A percentile compares a stretch with the other conserved stretches of the same genome.
These are phyloP conservation scores for Cyberlindnera suaveolens DNA, from an alignment of 805 yeast genomes.

Conservation along the genomic window DNA sequence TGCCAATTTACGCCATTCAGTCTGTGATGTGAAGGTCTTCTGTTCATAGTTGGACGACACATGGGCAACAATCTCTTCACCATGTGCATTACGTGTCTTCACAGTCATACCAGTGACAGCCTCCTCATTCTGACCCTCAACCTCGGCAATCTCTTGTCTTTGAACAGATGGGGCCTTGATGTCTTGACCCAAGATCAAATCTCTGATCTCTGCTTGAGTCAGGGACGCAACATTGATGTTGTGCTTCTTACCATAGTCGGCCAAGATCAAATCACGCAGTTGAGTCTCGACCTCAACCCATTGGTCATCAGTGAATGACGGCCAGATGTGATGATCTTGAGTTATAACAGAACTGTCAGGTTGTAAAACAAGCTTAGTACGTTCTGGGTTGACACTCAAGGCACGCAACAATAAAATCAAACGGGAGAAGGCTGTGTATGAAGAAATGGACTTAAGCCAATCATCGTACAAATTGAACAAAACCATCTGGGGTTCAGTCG, in stretches of 20 bases:
- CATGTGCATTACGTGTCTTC: constrained; percentile 84
- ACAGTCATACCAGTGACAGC: constrained; percentile 55
- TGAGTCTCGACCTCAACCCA: constrained; percentile 90
- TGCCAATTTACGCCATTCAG: constrained; percentile 90
- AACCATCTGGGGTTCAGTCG: constrained; percentile 91
- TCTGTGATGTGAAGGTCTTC: constrained; percentile 70
- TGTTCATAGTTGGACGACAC: constrained; percentile 89
- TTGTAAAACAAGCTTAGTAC: constrained; percentile 65
- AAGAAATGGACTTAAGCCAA: constrained; percentile 78
- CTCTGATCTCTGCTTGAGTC: constrained; percentile 91
- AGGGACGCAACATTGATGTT: constrained; percentile 80
- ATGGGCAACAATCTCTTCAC: constrained; percentile 92
- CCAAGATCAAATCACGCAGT: constrained; percentile 78
- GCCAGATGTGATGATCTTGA: constrained; percentile 87
- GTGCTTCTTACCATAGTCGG: constrained; percentile 79
- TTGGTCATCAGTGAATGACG: constrained; percentile 77
- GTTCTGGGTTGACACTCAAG: constrained; percentile 68
- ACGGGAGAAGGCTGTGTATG: constrained; percentile 92
- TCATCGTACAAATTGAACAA: constrained; percentile 89
- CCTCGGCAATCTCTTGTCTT: constrained; percentile 73
- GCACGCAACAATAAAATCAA: constrained; percentile 79
- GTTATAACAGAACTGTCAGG: constrained; percentile 70
- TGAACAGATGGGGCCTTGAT: constrained; percentile 83
- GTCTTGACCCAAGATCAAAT: constrained; percentile 90
- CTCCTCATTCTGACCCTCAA: constrained; percentile 46